Evolutionary conservation across 2,329 filamentous ascomycete species (phyloP).

Genomic region (Cercospora sojina): DNA sequence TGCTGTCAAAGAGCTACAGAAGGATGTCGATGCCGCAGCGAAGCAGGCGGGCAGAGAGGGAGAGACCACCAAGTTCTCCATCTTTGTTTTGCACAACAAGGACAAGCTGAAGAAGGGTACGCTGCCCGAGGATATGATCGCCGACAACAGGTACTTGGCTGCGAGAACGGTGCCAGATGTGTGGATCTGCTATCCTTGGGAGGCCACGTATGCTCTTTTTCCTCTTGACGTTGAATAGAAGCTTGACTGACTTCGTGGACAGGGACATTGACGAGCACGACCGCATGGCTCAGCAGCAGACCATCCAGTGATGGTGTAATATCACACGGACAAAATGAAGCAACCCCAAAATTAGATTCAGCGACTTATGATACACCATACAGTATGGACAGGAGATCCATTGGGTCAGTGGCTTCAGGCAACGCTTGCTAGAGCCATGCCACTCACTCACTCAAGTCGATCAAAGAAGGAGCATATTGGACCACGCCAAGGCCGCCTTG

Average conservation of each 20-base stretch:
- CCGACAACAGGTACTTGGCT: constrained; percentile 72
- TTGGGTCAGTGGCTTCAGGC: neutral
- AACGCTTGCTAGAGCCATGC: neutral
- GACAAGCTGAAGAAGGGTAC: constrained; percentile 91
- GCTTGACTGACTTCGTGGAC: constrained; percentile 1
- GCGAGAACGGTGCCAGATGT: constrained; percentile 87
- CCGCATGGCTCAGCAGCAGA: constrained; percentile 53
- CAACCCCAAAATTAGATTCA: neutral
- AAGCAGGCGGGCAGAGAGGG: constrained; percentile 64
- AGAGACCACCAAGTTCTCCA: constrained; percentile 81
- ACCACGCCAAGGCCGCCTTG: neutral
- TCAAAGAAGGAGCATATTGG: neutral
- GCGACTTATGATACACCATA: neutral
- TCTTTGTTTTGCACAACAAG: constrained; percentile 99
- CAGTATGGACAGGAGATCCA: neutral
- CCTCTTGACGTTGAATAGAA: neutral
- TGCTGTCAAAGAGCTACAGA: constrained; percentile 86
- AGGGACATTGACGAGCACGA: constrained; percentile 90
- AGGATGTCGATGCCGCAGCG: constrained; percentile 84
- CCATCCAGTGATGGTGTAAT: constrained; percentile 10
- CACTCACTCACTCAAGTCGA: neutral
- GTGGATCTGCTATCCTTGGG: constrained; percentile 99
- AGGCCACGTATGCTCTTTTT: constrained; percentile 63
- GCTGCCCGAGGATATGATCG: constrained; percentile 75
- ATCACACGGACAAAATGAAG: neutral